These are phyloP conservation scores for Huntiella bhutanensis DNA, from an alignment of 2,329 filamentous ascomycete genomes.

Conservation along the genomic window DNA sequence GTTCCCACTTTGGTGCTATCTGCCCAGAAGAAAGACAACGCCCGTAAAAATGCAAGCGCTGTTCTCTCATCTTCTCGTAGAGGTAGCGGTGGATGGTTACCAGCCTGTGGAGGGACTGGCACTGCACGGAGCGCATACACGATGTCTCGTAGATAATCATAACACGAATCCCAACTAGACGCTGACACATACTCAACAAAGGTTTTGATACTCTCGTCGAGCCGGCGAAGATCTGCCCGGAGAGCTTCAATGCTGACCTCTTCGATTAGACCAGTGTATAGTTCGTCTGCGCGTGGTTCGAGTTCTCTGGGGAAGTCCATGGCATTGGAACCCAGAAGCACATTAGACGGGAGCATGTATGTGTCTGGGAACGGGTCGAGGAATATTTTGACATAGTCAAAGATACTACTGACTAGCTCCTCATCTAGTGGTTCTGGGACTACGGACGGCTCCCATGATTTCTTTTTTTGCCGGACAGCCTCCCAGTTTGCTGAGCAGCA, in stretches of 20 bases:
- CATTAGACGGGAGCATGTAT: constrained; percentile 35
- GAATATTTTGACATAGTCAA: constrained; percentile 37
- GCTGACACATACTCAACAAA: constrained; percentile 47
- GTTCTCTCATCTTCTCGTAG: constrained; percentile 31
- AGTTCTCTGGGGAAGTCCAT: constrained; percentile 7
- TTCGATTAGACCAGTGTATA: constrained; percentile 9
- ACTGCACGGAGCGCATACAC: constrained; percentile 28
- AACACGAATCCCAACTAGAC: constrained; percentile 40
- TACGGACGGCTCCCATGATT: constrained; percentile 9
- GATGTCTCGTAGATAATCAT: constrained; percentile 37
- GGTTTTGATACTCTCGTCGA: constrained; percentile 35
- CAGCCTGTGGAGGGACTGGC: neutral
- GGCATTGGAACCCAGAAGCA: constrained; percentile 25
- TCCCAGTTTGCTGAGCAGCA: constrained; percentile 46
- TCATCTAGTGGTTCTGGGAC: constrained; percentile 27
- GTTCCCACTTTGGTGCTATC: constrained; percentile 41
- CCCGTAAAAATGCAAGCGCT: constrained; percentile 35
- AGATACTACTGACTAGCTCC: constrained; percentile 32
- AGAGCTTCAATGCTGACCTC: constrained; percentile 5
- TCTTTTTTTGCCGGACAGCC: constrained; percentile 19
- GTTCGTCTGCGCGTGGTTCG: constrained; percentile 7
- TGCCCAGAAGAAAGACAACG: constrained; percentile 46
- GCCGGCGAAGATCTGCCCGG: constrained; percentile 16
- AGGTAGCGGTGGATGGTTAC: constrained; percentile 9
- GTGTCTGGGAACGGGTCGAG: constrained; percentile 39